phyloP scores from a whole-genome alignment of 164 flowering plant species.

The Malania oleifera region DNA sequence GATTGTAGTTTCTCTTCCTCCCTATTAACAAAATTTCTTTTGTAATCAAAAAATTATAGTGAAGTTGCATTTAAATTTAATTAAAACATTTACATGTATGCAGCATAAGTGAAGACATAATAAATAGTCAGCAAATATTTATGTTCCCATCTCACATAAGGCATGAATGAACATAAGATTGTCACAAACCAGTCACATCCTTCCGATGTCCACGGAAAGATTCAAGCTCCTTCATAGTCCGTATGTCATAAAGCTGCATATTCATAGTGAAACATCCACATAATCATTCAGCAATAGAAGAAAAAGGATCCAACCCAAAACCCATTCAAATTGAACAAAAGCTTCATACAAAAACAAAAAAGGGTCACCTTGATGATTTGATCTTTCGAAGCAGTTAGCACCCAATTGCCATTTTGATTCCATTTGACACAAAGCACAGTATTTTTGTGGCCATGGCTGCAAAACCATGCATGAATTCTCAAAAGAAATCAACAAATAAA shows the following conservation, averaged over 20 bases:
- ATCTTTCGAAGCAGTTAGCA: slow-evolving; percentile 94
- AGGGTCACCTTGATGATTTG: slow-evolving; percentile 90
- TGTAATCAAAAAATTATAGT: no score
- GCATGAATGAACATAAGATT: slow-evolving; percentile 5
- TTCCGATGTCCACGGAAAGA: slow-evolving; percentile 96
- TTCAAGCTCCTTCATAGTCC: slow-evolving; percentile 99
- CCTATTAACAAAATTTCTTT: no score
- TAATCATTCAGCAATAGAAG: not conserved
- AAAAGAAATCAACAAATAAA: slow-evolving; percentile 2
- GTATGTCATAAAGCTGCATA: slow-evolving; percentile 90
- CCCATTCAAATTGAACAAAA: not conserved
- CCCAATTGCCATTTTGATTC: slow-evolving; percentile 99
- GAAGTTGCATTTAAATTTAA: no score
- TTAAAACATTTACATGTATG: no score
- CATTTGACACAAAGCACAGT: slow-evolving; percentile 90
- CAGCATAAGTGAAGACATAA: no score
- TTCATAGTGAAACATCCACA: not conserved
- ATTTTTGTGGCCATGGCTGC: slow-evolving; percentile 98
- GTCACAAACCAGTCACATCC: slow-evolving; percentile 87
- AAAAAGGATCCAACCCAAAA: not conserved
- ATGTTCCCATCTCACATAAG: no score
- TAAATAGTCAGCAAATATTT: no score
- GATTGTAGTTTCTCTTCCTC: no score
- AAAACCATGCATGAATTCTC: slow-evolving; percentile 18
- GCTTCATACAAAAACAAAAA: not conserved